A percentile compares a stretch with the other conserved stretches of the same genome.
These are phyloP conservation scores for Mucor circinelloides DNA, from an alignment of 371 early-diverging fungal genomes.

Conservation along the genomic window DNA sequence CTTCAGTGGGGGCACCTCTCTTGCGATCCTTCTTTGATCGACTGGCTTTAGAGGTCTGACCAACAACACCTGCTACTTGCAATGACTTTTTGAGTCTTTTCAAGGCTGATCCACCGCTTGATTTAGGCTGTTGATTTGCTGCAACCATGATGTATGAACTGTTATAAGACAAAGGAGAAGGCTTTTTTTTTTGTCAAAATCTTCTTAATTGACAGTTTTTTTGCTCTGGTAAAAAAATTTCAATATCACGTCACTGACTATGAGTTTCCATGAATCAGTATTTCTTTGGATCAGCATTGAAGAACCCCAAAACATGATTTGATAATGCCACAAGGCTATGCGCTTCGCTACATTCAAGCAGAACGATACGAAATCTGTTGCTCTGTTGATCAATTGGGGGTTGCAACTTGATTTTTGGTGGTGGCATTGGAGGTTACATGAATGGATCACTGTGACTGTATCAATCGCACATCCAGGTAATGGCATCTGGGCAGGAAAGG, in stretches of 20 bases:
- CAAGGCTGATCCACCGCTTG: conserved; percentile 65
- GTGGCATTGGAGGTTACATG: neutral
- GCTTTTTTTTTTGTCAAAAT: conserved; percentile 8
- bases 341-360: neutral
- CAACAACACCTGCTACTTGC: conserved; percentile 78
- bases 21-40: conserved; percentile 68
- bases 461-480: neutral
- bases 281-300: neutral
- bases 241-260: conserved; percentile 7
- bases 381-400: neutral
- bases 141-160: conserved; percentile 20
- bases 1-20: conserved; percentile 56
- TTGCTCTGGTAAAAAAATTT: conserved; percentile 6
- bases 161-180: neutral
- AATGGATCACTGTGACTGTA: neutral
- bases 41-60: conserved; percentile 62
- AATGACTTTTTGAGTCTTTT: conserved; percentile 79
- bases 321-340: neutral
- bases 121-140: conserved; percentile 27
- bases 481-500: neutral
- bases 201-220: conserved; percentile 5
- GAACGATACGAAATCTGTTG: neutral
- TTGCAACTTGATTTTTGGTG: neutral
- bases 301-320: neutral
- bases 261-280: neutral